Percentiles rank a stretch among this genome's conserved stretches.
phyloP scores from a whole-genome alignment of 257 asterid species.

The Jacaranda copaia region DNA sequence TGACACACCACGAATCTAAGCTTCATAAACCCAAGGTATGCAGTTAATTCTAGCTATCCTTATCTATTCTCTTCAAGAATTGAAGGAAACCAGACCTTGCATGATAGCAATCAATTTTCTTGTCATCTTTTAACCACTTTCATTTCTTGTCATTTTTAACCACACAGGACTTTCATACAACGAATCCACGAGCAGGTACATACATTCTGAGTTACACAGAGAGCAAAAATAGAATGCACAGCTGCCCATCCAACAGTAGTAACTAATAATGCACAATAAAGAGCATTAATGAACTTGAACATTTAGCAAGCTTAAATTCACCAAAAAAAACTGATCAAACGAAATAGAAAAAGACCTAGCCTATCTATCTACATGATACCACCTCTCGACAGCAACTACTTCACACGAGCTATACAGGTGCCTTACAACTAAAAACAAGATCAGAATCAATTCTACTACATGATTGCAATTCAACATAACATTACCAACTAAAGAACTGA shows the following conservation, averaged over 20 bases:
- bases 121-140: conserved; percentile 18
- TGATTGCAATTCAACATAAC: conserved; percentile 26
- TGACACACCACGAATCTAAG: conserved; percentile 17
- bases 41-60: conserved; percentile 20
- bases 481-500: conserved; percentile 31
- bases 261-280: conserved; percentile 27
- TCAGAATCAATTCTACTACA: conserved; percentile 35
- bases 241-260: conserved; percentile 26
- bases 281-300: conserved; percentile 25
- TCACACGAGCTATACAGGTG: conserved; percentile 5
- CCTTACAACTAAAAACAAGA: conserved; percentile 26
- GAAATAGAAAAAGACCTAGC: conserved; percentile 26
- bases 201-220: conserved; percentile 24
- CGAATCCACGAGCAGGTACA: conserved; percentile 12
- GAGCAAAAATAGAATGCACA: conserved; percentile 28
- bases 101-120: conserved; percentile 7
- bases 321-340: conserved; percentile 13
- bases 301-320: conserved; percentile 31
- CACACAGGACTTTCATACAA: conserved; percentile 17
- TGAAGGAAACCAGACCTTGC: conserved; percentile 23
- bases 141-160: conserved; percentile 19
- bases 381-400: conserved; percentile 26
- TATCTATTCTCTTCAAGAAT: conserved; percentile 23
- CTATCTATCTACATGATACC: conserved; percentile 15
- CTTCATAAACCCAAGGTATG: conserved; percentile 29